Conservation (phyloP, 257 asterid species). For the Solanum piurae region DNA sequence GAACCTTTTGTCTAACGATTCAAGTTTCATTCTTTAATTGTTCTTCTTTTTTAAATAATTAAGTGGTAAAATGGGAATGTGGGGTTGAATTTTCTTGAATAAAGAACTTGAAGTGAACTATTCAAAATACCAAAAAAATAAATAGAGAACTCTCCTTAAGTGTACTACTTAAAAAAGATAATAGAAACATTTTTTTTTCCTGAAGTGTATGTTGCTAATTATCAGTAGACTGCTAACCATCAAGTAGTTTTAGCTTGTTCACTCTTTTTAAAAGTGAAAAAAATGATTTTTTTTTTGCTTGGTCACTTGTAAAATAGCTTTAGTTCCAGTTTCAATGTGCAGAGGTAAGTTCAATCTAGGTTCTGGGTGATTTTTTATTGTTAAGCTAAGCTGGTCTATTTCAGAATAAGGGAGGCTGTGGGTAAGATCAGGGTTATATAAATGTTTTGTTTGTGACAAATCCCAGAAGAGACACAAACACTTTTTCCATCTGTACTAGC, state of each 20-base stretch:
- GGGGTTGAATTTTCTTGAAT: not conserved
- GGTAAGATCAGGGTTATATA: not conserved
- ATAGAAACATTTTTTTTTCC: not conserved
- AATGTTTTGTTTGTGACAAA: not conserved
- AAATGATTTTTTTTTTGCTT: not conserved
- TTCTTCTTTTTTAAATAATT: not conserved
- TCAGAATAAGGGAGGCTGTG: not conserved
- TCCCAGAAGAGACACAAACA: not conserved
- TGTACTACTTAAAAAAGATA: not conserved
- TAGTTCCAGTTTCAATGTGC: not conserved
- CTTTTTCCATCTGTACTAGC: not conserved
- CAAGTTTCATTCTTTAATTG: not conserved
- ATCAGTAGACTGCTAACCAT: not conserved
- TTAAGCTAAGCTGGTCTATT: not conserved
- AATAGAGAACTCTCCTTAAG: not conserved
- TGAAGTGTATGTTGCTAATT: not conserved
- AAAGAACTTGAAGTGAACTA: not conserved
- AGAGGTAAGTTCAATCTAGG: not conserved
- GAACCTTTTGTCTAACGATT: not conserved
- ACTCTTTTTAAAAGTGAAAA: not conserved
- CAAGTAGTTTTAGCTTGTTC: not conserved
- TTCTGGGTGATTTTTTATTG: not conserved
- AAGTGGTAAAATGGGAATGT: not conserved
- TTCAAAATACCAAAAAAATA: not conserved
- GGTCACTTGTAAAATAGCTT: not conserved